Conservation (phyloP, 164 flowering plant genomes). For the Vitis cinerea region DNA sequence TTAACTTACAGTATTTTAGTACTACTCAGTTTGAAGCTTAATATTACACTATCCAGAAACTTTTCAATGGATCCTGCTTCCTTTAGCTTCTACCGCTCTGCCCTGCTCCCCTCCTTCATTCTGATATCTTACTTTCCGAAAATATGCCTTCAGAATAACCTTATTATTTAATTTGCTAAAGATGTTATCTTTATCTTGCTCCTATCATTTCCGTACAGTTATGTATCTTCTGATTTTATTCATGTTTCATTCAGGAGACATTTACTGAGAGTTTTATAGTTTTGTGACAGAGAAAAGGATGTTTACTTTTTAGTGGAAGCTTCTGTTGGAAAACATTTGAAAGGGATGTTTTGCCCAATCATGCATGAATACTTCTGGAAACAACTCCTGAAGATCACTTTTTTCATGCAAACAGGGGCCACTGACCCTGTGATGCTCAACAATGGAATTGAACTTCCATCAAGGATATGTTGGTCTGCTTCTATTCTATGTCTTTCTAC, state of each 20-base stretch:
- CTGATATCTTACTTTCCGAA: background rate
- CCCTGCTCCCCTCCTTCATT: background rate
- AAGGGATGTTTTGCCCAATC: background rate
- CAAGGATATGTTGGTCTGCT: background rate
- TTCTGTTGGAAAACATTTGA: background rate
- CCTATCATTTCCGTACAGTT: background rate
- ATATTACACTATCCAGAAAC: background rate
- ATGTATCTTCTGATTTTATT: constrained; percentile 1
- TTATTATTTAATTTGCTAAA: background rate
- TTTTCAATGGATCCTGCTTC: constrained; percentile 5
- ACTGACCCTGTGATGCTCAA: background rate
- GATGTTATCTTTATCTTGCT: background rate
- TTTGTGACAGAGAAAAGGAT: background rate
- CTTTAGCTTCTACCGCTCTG: background rate
- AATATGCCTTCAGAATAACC: background rate
- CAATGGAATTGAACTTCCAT: background rate
- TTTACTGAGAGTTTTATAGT: background rate
- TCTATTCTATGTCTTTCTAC: background rate
- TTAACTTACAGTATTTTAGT: background rate
- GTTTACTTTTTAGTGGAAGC: background rate
- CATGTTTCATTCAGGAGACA: background rate
- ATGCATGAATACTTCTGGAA: background rate
- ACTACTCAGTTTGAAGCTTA: background rate
- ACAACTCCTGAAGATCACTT: background rate
- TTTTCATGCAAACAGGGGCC: background rate